A percentile compares a stretch with the other conserved stretches of the same genome.
phyloP scores from a whole-genome alignment of 2,329 filamentous ascomycete genomes.

The Hypoxylon rubiginosum region DNA sequence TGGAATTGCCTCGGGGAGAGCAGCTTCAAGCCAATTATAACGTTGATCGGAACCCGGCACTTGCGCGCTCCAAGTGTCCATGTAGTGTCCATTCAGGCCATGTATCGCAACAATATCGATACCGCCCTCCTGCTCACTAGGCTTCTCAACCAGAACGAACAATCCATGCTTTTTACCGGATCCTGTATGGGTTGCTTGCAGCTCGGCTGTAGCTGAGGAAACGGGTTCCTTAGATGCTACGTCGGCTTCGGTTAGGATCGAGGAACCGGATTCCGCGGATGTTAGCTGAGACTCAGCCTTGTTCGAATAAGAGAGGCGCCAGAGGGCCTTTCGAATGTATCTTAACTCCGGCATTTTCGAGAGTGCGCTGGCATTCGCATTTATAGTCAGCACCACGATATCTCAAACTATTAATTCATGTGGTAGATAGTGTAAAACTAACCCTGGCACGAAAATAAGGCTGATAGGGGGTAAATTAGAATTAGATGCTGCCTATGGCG shows the following conservation, averaged over 20 bases:
- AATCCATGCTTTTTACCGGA: neutral
- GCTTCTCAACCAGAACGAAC: neutral
- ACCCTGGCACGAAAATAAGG: too few species aligned
- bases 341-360: neutral
- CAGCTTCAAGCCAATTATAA: neutral
- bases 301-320: neutral
- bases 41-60: neutral
- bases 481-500: too few species aligned
- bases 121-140: neutral
- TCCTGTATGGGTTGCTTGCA: neutral
- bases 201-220: too few species aligned
- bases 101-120: conserved; percentile 13
- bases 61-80: neutral
- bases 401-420: too few species aligned
- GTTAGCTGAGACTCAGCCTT: neutral
- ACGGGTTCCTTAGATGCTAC: too few species aligned
- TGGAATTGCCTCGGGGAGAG: neutral
- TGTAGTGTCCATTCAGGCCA: conserved; percentile 10
- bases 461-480: too few species aligned
- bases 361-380: too few species aligned
- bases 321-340: too few species aligned
- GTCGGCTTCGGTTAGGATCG: too few species aligned
- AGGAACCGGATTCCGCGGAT: neutral
- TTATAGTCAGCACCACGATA: too few species aligned
- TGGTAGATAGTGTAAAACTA: too few species aligned